Evolutionary conservation across 805 yeast genomes (phyloP).

Genomic region (Maudiozyma saulgeensis): DNA sequence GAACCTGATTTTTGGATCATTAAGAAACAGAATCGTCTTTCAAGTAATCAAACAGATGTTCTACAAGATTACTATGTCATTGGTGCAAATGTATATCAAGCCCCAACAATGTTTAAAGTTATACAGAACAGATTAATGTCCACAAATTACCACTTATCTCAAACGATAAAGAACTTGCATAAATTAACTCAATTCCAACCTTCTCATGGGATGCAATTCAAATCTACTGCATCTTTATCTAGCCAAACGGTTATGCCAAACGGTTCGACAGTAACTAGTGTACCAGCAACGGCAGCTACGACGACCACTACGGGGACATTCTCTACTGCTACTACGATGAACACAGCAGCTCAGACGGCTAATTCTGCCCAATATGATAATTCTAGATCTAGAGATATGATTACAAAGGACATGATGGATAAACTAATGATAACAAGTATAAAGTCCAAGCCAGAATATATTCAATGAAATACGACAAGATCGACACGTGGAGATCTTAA

Average conservation of each 20-base stretch:
- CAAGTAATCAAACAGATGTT: conserved; percentile 33
- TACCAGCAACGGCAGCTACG: conserved; percentile 1
- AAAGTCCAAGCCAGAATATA: conserved; percentile 26
- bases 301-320: conserved; percentile 9
- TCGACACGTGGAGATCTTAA: no score
- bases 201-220: conserved; percentile 39
- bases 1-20: conserved; percentile 94
- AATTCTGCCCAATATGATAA: conserved; percentile 3
- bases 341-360: neutral
- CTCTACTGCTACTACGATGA: conserved; percentile 5
- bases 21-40: conserved; percentile 63
- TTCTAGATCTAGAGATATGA: conserved; percentile 5
- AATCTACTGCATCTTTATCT: conserved; percentile 1
- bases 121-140: conserved; percentile 61
- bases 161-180: conserved; percentile 40
- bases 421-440: conserved; percentile 25
- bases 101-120: conserved; percentile 68
- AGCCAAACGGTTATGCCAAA: neutral
- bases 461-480: conserved; percentile 3
- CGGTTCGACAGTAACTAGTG: conserved; percentile 1
- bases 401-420: conserved; percentile 26
- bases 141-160: conserved; percentile 34
- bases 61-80: conserved; percentile 77
- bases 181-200: conserved; percentile 48
- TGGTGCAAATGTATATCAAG: conserved; percentile 87